These are phyloP conservation scores for Apiospora phragmitis DNA, from an alignment of 2,329 filamentous ascomycete genomes.

Conservation along the genomic window DNA sequence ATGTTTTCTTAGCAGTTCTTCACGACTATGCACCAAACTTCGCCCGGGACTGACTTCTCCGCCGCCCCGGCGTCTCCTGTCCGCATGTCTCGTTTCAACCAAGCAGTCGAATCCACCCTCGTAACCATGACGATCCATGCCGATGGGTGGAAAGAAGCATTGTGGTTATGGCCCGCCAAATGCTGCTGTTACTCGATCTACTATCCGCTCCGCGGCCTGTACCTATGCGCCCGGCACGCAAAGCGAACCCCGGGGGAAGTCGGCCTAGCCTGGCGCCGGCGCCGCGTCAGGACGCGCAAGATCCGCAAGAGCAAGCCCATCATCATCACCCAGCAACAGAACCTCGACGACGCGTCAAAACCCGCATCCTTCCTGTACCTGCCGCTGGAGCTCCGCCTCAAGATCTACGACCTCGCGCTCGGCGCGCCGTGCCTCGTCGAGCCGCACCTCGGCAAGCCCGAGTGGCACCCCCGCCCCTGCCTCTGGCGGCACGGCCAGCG, in stretches of 20 bases:
- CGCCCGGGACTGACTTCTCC: not conserved
- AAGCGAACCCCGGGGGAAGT: not conserved
- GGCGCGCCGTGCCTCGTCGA: not conserved
- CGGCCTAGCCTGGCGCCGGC: not conserved
- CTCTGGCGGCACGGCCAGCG: not conserved
- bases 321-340: not conserved
- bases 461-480: not conserved
- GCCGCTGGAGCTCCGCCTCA: slow-evolving; percentile 3
- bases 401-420: slow-evolving; percentile 4
- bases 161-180: not conserved
- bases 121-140: not conserved
- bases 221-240: not conserved
- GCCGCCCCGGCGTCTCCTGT: not conserved
- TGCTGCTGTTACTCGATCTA: not conserved
- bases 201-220: not conserved
- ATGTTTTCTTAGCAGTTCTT: not conserved
- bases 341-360: not conserved
- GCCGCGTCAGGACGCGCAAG: not conserved
- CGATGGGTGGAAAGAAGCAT: not conserved
- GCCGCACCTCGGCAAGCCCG: not conserved
- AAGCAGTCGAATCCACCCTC: not conserved
- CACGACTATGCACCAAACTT: not conserved
- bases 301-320: not conserved
- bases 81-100: not conserved
- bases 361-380: not conserved